Base-by-base conservation (phyloP, 352 stramenopile species). In the Phytophthora capsici region DNA sequence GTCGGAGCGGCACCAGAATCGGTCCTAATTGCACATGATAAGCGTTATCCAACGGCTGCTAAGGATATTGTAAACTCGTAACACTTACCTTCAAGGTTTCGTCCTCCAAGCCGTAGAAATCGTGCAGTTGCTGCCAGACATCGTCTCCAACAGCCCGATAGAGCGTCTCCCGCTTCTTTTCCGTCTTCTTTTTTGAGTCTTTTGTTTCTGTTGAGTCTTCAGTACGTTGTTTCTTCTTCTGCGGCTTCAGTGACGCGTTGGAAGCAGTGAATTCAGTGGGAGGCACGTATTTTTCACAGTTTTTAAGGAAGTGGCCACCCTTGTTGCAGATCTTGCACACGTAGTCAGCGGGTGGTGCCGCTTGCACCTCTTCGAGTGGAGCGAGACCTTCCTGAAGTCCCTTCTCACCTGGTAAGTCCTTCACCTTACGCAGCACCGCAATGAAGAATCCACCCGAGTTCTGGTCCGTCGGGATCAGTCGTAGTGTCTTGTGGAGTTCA, bases 401-500 rank as follows among this genome's bases (percentile, higher is more conserved):
- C 10, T 61, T 49, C 40, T 51, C 26, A 9, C 81, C 80, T 2
- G 87, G 87, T 25, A 94, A 61, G 44, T 94, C 66, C 3, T 57
- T 57, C 30, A 74, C 61, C 56, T 98, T 99, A 36, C 82, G 71
- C 22, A 99, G 83, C 28, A 99, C 85, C n/a, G 93, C 91, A 38
- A 99, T 89, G 73, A 99, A 99, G 72, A 99, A 99, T 4, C 97
- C 98, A 34, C 97, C 97, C 5, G 96, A 98, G 73, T 99, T 96
- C 59, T 99, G 90, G 70, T 99, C 96, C 32, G 98, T 98, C 1
- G 98, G 98, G 40, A 99, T 86, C 20, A 99, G 80, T 10, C 98
- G 90, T 66, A 98, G 78, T 43, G 97, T 99, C 53, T 92, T 86
- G 52, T 96, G 70, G 17, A 99, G 71, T 30, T 94, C 59, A 14